A percentile compares a stretch with the other conserved stretches of the same genome.
phyloP scores from a whole-genome alignment of 2,329 filamentous ascomycete species.

The Fusarium cicatricum region DNA sequence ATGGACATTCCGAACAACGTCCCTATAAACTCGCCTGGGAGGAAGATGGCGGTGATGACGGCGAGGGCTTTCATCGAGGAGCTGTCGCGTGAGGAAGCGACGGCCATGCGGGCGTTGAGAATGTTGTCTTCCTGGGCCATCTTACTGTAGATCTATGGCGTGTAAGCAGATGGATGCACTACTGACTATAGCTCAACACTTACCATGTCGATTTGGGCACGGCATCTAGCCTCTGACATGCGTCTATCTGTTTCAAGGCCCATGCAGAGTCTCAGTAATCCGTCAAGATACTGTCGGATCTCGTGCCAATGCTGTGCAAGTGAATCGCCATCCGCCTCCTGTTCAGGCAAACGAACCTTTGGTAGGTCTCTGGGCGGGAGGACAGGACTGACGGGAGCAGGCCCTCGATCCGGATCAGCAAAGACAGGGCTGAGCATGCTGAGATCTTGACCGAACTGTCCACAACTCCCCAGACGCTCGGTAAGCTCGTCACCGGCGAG shows the following conservation, averaged over 20 bases:
- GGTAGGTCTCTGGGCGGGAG: constrained; percentile 33
- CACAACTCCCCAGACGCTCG: constrained; percentile 39
- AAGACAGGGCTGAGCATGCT: constrained; percentile 40
- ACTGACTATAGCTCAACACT: constrained; percentile 21
- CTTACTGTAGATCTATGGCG: constrained; percentile 54
- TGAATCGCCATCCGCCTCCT: constrained; percentile 37
- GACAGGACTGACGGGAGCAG: constrained; percentile 40
- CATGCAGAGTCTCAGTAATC: constrained; percentile 53
- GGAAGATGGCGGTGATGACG: constrained; percentile 58
- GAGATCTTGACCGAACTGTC: constrained; percentile 34
- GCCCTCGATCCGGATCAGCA: constrained; percentile 33
- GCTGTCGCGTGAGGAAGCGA: constrained; percentile 52
- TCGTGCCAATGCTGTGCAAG: constrained; percentile 55
- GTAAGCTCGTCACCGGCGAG: constrained; percentile 54
- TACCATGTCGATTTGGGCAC: constrained; percentile 57
- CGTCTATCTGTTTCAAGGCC: constrained; percentile 56
- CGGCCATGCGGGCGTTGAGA: constrained; percentile 53
- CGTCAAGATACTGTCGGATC: constrained; percentile 56
- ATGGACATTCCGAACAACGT: constrained; percentile 58
- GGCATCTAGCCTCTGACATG: constrained; percentile 56
- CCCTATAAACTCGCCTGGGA: constrained; percentile 56
- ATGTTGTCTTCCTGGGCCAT: constrained; percentile 60
- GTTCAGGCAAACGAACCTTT: constrained; percentile 22
- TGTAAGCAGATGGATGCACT: constrained; percentile 8
- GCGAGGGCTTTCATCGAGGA: constrained; percentile 59